Evolutionary conservation across 2,329 filamentous ascomycete species (phyloP).

Genomic region (Xylariomycetidae sp.): DNA sequence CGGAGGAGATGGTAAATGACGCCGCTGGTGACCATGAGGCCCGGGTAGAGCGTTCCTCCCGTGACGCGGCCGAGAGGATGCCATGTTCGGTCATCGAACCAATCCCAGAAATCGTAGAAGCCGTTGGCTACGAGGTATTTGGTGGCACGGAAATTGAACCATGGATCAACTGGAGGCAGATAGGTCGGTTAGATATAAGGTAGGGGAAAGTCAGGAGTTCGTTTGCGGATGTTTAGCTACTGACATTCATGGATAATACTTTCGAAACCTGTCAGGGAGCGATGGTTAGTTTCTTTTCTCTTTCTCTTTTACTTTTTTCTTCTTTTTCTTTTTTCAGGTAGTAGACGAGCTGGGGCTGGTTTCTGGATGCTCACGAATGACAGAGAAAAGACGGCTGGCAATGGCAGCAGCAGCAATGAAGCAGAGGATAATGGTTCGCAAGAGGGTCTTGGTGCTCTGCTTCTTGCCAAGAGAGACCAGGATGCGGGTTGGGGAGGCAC

Average conservation of each 20-base stretch:
- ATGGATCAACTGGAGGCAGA: slow-evolving; percentile 76
- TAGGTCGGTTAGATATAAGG: slow-evolving; percentile 17
- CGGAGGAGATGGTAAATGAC: slow-evolving; percentile 92
- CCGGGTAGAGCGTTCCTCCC: slow-evolving; percentile 96
- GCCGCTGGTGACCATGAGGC: slow-evolving; percentile 98
- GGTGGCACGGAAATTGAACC: slow-evolving; percentile 99
- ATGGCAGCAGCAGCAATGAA: slow-evolving; percentile 90
- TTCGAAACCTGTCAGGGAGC: slow-evolving; percentile 67
- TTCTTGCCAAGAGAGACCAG: slow-evolving; percentile 72
- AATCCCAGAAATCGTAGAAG: slow-evolving; percentile 99
- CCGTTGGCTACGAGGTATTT: slow-evolving; percentile 97
- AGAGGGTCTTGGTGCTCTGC: slow-evolving; percentile 75
- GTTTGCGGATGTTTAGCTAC: slow-evolving; percentile 33
- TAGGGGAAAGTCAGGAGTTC: slow-evolving; percentile 10
- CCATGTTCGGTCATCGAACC: slow-evolving; percentile 99
- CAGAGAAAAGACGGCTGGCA: slow-evolving; percentile 92
- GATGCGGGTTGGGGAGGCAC: too few relatives aligned
- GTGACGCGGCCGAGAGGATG: slow-evolving; percentile 97
- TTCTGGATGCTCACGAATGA: slow-evolving; percentile 70
- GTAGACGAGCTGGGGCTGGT: neutral
- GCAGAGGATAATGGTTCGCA: slow-evolving; percentile 84
- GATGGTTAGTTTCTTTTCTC: slow-evolving; percentile 12
- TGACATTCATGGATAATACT: slow-evolving; percentile 99
- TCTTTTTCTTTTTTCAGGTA: too few relatives aligned
- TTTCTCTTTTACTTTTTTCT: too few relatives aligned